phyloP scores from a whole-genome alignment of 2,329 filamentous ascomycete genomes.

The Xylariaceae sp. region DNA sequence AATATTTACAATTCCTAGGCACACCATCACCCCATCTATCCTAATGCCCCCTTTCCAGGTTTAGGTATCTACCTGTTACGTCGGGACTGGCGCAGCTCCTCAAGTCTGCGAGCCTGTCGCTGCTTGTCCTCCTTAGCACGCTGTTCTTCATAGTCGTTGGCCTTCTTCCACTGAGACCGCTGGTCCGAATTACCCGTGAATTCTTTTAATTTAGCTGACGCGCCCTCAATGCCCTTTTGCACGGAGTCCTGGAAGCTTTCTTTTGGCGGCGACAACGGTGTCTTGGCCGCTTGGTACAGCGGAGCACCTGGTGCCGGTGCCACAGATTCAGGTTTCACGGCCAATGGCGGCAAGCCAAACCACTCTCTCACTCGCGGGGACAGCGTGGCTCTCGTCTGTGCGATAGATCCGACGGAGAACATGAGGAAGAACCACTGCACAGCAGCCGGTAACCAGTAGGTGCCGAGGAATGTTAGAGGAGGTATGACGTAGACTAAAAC shows the following conservation, averaged over 20 bases:
- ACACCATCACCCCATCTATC: too few species aligned
- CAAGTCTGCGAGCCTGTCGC: constrained; percentile 32
- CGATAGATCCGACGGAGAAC: constrained; percentile 30
- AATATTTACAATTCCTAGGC: too few species aligned
- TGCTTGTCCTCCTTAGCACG: constrained; percentile 34
- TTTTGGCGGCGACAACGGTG: constrained; percentile 34
- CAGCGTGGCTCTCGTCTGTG: constrained; percentile 36
- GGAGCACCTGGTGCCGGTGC: background rate
- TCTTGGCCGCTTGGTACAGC: constrained; percentile 8
- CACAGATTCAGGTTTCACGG: constrained; percentile 18
- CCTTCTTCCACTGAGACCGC: constrained; percentile 23
- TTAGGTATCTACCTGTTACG: too few species aligned
- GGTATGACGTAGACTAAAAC: constrained; percentile 42
- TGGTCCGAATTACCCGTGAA: constrained; percentile 14
- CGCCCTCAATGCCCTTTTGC: background rate
- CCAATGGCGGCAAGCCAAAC: constrained; percentile 36
- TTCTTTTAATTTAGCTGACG: constrained; percentile 4
- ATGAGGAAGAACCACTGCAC: constrained; percentile 48
- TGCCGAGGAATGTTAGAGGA: constrained; percentile 41
- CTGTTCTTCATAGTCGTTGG: constrained; percentile 26
- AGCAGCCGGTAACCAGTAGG: constrained; percentile 44
- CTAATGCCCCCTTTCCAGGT: too few species aligned
- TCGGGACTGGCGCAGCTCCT: constrained; percentile 21
- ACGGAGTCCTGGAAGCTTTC: background rate
- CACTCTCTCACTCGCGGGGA: constrained; percentile 38